phyloP scores from a whole-genome alignment of 805 yeast species.

The Teunomyces cretensis region DNA sequence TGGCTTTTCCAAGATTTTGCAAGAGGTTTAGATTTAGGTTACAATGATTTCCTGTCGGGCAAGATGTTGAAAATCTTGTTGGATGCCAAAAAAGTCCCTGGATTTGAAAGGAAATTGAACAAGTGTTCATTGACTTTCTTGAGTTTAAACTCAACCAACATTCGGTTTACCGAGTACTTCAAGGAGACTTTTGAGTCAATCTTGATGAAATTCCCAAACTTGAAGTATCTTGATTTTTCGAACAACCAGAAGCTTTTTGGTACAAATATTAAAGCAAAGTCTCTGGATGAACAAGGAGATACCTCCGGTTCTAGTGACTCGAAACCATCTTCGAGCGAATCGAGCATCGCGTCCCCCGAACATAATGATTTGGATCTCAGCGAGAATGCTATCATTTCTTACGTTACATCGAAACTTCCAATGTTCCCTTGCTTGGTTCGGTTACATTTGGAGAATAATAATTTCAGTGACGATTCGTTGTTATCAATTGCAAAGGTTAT shows the following conservation, averaged over 20 bases:
- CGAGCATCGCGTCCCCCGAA: not conserved
- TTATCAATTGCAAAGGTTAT: conserved; percentile 64
- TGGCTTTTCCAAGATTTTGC: conserved; percentile 56
- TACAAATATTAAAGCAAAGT: conserved; percentile 12
- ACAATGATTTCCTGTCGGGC: conserved; percentile 60
- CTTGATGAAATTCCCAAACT: conserved; percentile 52
- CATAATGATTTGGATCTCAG: not conserved
- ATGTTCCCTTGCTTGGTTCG: conserved; percentile 61
- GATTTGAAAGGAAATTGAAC: conserved; percentile 17
- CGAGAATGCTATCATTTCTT: conserved; percentile 42
- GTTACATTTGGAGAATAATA: conserved; percentile 70
- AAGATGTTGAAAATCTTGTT: conserved; percentile 37
- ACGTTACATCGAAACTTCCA: conserved; percentile 65
- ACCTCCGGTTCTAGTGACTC: not conserved
- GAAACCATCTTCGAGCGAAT: not conserved
- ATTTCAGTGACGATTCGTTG: conserved; percentile 54
- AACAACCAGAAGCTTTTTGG: conserved; percentile 70
- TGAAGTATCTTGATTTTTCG: conserved; percentile 75
- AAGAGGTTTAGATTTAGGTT: conserved; percentile 80
- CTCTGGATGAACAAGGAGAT: not conserved
- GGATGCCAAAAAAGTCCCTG: conserved; percentile 24
- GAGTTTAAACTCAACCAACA: conserved; percentile 65
- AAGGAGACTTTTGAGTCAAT: conserved; percentile 52
- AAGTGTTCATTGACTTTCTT: conserved; percentile 40
- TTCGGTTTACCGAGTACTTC: conserved; percentile 46